Conservation (phyloP, 2,329 filamentous ascomycete genomes). For the Madurella mycetomatis region DNA sequence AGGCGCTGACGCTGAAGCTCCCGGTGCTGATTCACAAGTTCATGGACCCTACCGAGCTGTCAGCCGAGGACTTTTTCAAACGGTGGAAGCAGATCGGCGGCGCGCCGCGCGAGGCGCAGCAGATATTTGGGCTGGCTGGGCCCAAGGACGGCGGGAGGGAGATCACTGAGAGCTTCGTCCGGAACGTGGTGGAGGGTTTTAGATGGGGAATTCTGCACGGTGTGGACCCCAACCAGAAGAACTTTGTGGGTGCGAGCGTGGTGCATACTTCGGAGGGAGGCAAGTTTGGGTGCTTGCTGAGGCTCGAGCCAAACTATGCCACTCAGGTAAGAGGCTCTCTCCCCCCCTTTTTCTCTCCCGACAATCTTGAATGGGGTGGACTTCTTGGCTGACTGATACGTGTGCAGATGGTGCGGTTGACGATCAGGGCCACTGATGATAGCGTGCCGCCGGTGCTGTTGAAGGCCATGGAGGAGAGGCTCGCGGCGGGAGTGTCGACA, state of each 20-base stretch:
- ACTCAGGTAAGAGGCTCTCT: conserved; percentile 64
- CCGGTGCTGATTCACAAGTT: conserved; percentile 91
- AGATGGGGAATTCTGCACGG: conserved; percentile 80
- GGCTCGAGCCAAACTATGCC: conserved; percentile 89
- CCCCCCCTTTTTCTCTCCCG: neutral
- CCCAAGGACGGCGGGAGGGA: conserved; percentile 52
- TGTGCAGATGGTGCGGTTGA: conserved; percentile 88
- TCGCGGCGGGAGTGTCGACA: conserved; percentile 53
- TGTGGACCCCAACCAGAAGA: conserved; percentile 89
- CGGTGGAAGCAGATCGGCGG: conserved; percentile 98
- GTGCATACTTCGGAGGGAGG: conserved; percentile 76
- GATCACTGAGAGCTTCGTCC: conserved; percentile 67
- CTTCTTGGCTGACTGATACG: conserved; percentile 21
- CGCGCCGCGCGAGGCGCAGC: conserved; percentile 78
- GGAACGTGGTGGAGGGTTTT: conserved; percentile 74
- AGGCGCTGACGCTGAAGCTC: conserved; percentile 86
- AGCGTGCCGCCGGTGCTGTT: conserved; percentile 73
- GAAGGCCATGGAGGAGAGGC: conserved; percentile 80
- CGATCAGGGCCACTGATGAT: conserved; percentile 90
- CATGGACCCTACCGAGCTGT: conserved; percentile 86
- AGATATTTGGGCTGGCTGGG: conserved; percentile 67
- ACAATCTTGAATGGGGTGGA: too few relatives aligned
- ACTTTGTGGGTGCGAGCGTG: conserved; percentile 88
- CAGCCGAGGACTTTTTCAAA: conserved; percentile 95
- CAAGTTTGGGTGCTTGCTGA: conserved; percentile 90